Evolutionary conservation across 75 land plant species (phyloP).

Genomic region (Sequoia sempervirens): DNA sequence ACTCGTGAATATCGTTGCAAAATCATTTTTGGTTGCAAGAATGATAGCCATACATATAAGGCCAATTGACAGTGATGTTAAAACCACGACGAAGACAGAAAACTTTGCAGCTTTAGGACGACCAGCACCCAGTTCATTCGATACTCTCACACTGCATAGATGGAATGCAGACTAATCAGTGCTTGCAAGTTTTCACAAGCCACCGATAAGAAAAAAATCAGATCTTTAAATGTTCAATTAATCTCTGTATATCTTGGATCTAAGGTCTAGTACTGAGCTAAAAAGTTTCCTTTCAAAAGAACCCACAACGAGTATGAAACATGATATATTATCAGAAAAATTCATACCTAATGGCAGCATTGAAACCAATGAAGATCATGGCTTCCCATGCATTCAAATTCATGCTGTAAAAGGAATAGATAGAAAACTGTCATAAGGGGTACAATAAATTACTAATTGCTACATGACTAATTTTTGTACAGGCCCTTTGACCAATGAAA

Average conservation of each 20-base stretch:
- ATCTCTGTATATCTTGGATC: no score
- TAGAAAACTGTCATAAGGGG: not conserved
- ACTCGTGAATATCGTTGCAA: constrained; percentile 38
- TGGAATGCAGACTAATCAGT: not conserved
- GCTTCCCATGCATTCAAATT: constrained; percentile 62
- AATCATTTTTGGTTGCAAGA: constrained; percentile 24
- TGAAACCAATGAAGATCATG: constrained; percentile 54
- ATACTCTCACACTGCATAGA: constrained; percentile 26
- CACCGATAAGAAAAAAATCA: no score
- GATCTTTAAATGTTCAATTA: no score
- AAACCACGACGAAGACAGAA: constrained; percentile 18
- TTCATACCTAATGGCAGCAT: constrained; percentile 55
- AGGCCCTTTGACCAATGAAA: no score
- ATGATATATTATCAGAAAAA: no score
- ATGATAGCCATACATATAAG: constrained; percentile 31
- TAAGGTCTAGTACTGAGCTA: no score
- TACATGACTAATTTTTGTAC: no score
- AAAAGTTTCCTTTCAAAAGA: no score
- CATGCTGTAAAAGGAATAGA: constrained; percentile 38
- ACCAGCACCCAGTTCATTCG: constrained; percentile 41
- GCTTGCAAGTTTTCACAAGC: not conserved
- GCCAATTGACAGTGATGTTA: constrained; percentile 38
- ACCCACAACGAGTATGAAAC: no score
- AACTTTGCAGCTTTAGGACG: constrained; percentile 24
- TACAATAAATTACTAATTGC: not conserved